A percentile compares a stretch with the other conserved stretches of the same genome.
These are phyloP conservation scores for Pythium pyrilobum DNA, from an alignment of 352 stramenopile species.

Conservation along the genomic window DNA sequence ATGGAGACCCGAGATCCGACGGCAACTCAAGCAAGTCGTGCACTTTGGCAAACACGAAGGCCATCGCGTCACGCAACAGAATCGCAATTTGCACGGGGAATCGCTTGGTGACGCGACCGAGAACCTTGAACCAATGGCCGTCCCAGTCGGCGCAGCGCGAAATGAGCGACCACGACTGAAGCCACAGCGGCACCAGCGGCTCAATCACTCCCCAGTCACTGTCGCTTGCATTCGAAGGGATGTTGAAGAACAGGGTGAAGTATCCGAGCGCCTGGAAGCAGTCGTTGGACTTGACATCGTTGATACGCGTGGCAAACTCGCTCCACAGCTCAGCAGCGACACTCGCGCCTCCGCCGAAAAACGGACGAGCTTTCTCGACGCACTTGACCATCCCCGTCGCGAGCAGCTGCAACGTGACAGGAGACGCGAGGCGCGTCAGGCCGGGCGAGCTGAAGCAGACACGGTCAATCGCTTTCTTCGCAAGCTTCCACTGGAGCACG, in stretches of 20 bases:
- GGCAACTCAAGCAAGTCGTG: slow-evolving; percentile 53
- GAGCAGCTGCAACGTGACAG: slow-evolving; percentile 31
- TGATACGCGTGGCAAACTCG: slow-evolving; percentile 33
- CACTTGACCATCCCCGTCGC: slow-evolving; percentile 39
- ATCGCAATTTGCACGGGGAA: slow-evolving; percentile 26
- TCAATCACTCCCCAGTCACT: slow-evolving; percentile 11
- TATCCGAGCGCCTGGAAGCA: slow-evolving; percentile 56
- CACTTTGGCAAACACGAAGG: slow-evolving; percentile 67
- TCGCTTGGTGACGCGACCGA: slow-evolving; percentile 53
- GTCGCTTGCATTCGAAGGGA: slow-evolving; percentile 7
- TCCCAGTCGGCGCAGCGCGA: slow-evolving; percentile 59
- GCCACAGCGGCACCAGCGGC: slow-evolving; percentile 46
- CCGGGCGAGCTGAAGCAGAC: slow-evolving; percentile 43
- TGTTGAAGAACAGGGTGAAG: slow-evolving; percentile 51
- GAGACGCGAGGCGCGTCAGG: slow-evolving; percentile 30
- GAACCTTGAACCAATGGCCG: slow-evolving; percentile 66
- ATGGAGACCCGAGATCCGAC: slow-evolving; percentile 58
- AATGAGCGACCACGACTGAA: slow-evolving; percentile 47
- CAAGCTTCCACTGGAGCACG: slow-evolving; percentile 39
- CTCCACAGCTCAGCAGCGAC: slow-evolving; percentile 48
- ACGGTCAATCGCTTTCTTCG: slow-evolving; percentile 38
- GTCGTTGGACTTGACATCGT: slow-evolving; percentile 38
- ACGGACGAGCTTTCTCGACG: slow-evolving; percentile 43
- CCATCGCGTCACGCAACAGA: slow-evolving; percentile 31
- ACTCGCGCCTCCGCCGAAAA: slow-evolving; percentile 24